phyloP scores from a whole-genome alignment of 2,329 filamentous ascomycete species.

The Fusarium abutilonis region DNA sequence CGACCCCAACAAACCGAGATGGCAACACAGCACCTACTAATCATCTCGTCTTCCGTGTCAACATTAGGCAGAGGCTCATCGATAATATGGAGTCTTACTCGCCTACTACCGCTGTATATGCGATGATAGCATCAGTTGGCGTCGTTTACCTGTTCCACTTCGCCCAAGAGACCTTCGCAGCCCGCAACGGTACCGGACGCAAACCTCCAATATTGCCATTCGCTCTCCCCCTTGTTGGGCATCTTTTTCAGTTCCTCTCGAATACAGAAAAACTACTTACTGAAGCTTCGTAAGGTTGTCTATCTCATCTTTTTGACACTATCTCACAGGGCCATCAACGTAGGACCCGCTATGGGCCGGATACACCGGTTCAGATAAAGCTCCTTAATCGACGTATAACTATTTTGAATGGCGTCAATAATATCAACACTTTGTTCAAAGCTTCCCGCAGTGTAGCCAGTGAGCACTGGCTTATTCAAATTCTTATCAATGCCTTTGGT shows the following conservation, averaged over 20 bases:
- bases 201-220: neutral
- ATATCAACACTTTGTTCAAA: neutral
- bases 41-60: too few relatives aligned
- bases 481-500: neutral
- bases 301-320: neutral
- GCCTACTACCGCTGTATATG: neutral
- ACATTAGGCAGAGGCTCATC: neutral
- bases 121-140: neutral
- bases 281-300: neutral
- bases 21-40: too few relatives aligned
- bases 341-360: neutral
- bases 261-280: neutral
- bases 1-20: too few relatives aligned
- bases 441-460: neutral
- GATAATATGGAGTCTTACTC: neutral
- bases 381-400: neutral
- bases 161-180: neutral
- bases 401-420: neutral
- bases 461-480: neutral
- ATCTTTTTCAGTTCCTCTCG: neutral
- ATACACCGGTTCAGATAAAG: neutral
- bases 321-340: neutral
- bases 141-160: neutral
- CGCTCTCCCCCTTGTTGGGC: neutral
- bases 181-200: neutral